A percentile compares a stretch with the other conserved stretches of the same genome.
Evolutionary conservation across 257 asterid species (phyloP).

Genomic region (Mentha longifolia): DNA sequence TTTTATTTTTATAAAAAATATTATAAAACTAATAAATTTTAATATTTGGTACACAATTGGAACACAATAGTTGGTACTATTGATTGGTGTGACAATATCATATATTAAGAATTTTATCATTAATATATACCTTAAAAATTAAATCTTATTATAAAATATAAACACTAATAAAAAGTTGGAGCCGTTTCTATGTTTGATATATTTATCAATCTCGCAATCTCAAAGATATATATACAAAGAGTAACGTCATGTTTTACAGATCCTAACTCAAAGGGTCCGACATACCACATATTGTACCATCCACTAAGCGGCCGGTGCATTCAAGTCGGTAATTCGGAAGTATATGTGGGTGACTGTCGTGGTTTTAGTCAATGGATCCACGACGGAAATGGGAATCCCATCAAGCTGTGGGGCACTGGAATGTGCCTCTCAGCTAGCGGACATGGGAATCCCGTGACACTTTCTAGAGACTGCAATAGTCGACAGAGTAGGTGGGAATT

Average conservation of each 20-base stretch:
- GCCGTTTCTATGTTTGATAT: no score
- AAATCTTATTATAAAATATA: no score
- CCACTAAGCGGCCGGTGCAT: constrained; percentile 45
- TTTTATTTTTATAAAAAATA: no score
- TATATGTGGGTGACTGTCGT: constrained; percentile 35
- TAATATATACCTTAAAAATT: no score
- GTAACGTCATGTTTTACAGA: constrained; percentile 21
- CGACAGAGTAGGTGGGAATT: constrained; percentile 41
- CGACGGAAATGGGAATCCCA: constrained; percentile 28
- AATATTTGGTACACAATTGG: no score
- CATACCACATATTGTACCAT: constrained; percentile 42
- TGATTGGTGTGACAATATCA: no score
- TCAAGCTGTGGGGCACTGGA: constrained; percentile 32
- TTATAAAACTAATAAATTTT: no score
- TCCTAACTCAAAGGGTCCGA: constrained; percentile 32
- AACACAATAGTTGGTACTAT: no score
- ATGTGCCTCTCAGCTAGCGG: constrained; percentile 45
- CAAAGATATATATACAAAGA: no score
- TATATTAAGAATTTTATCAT: no score
- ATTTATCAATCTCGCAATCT: background rate
- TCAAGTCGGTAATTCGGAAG: constrained; percentile 9
- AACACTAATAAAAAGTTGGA: no score
- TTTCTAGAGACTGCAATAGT: constrained; percentile 40
- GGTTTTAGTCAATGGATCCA: constrained; percentile 40
- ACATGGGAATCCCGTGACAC: constrained; percentile 42